phyloP scores from a whole-genome alignment of 2,329 filamentous ascomycete species.

The Tympanopsis confertula region DNA sequence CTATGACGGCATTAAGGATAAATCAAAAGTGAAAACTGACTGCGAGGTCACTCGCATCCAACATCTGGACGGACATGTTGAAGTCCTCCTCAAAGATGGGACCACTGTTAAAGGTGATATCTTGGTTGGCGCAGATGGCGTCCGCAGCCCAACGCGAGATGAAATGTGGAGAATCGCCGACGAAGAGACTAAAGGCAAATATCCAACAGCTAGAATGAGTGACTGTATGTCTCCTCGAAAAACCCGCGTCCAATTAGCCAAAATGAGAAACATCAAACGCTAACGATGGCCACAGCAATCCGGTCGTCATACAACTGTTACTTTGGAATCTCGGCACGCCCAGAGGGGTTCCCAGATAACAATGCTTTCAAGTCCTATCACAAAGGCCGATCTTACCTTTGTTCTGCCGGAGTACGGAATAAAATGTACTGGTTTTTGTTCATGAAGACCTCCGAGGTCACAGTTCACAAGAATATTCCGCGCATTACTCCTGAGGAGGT shows the following conservation, averaged over 20 bases:
- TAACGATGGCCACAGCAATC: too few relatives aligned
- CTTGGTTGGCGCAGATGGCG: background rate
- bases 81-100: too few relatives aligned
- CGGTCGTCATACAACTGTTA: background rate
- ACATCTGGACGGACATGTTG: background rate
- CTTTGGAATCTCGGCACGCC: background rate
- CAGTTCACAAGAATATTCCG: slow-evolving; percentile 7
- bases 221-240: too few relatives aligned
- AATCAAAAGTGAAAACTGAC: background rate
- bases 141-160: background rate
- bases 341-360: background rate
- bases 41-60: background rate
- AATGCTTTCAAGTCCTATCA: background rate
- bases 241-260: too few relatives aligned
- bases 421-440: slow-evolving; percentile 10
- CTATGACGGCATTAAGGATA: background rate
- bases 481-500: background rate
- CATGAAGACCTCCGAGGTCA: slow-evolving; percentile 8
- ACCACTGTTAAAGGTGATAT: background rate
- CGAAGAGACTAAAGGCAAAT: too few relatives aligned
- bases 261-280: too few relatives aligned
- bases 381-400: background rate
- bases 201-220: too few relatives aligned
- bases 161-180: background rate
- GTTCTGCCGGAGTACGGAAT: slow-evolving; percentile 7